Base-by-base conservation (phyloP, 2,329 filamentous ascomycete species). In the Stenocarpella maydis region DNA sequence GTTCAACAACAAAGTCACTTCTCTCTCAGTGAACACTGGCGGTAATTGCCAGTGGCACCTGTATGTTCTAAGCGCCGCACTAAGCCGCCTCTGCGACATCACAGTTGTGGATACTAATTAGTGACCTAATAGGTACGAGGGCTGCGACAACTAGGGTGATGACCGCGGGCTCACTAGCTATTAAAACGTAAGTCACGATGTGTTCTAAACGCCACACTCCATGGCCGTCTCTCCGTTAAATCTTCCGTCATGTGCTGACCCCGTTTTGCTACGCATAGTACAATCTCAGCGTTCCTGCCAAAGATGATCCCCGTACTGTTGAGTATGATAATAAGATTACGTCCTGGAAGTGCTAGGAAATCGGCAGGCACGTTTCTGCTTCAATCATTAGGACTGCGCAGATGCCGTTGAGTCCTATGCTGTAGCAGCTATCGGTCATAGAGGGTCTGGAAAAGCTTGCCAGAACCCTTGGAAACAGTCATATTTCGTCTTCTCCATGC, bases 1-100 rank as follows among this genome's bases (percentile, higher is more conserved):
- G 14, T 63, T 63, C 28, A 63, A 63, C 28, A 63, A 63, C 43
- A 63, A 63, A 10, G 28, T 63, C 43, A 49, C 41, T 21, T 63
- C 58, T 9, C 8, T 63, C 15, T 49, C 41, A 2, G 41, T 49
- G 41, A 63, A 63, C 43, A 63, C 58, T 7, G 58, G 58, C 17
- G 58, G 58, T 4, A 19, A 49, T 3, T 63, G 58, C 43, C 41
- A 49, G 41, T 63, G 58, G 58, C 49, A 63, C 2, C n/a, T 63
- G 58, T 63, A 49, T 6, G 58, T 31, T 34, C 26, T 1, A 47
- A n/a, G 1, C 7, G 5, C 6, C 8, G 4, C 19, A 24, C 15
- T 17, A 14, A 0, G 1, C 2, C 7, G 2, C 3, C 4, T 5
- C 26, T 21, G 26, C 19, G 10, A 10, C 37, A 12, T 4, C 7